These are phyloP conservation scores for Keithomyces neogunnii DNA, from an alignment of 2,329 filamentous ascomycete species.

Conservation along the genomic window DNA sequence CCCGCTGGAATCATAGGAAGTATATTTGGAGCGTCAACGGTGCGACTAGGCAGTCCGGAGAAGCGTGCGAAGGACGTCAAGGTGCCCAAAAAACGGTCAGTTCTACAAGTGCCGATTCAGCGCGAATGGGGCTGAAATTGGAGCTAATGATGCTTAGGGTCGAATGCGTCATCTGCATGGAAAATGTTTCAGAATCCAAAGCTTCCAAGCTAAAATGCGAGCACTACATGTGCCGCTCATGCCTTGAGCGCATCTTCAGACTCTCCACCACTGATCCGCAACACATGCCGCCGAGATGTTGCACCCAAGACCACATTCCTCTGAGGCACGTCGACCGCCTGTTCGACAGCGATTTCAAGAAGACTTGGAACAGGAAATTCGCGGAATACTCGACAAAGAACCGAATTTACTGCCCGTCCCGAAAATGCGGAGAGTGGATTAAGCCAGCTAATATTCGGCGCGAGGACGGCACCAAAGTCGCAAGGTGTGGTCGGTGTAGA, in stretches of 20 bases:
- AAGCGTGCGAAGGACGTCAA: conserved; percentile 11
- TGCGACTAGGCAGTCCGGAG: conserved; percentile 19
- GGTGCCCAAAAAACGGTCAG: conserved; percentile 13
- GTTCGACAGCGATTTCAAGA: conserved; percentile 68
- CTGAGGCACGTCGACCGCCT: conserved; percentile 67
- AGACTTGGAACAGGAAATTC: conserved; percentile 72
- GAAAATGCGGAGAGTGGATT: conserved; percentile 72
- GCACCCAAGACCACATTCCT: conserved; percentile 63
- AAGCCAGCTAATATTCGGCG: conserved; percentile 59
- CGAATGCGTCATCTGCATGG: conserved; percentile 65
- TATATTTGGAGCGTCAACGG: conserved; percentile 16
- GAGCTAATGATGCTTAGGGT: conserved; percentile 35
- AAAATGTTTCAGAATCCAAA: conserved; percentile 54
- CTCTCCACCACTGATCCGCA: conserved; percentile 68
- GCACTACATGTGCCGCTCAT: conserved; percentile 73
- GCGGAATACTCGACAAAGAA: conserved; percentile 67
- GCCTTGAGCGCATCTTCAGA: conserved; percentile 65
- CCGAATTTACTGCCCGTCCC: conserved; percentile 67
- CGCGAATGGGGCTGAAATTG: not conserved
- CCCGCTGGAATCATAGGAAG: conserved; percentile 19
- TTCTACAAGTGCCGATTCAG: not conserved
- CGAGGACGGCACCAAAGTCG: conserved; percentile 52
- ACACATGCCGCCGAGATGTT: conserved; percentile 82
- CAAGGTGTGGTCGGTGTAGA: conserved; percentile 61
- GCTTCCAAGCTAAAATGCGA: conserved; percentile 67